A percentile compares a stretch with the other conserved stretches of the same genome.
Conservation (phyloP, 306 rosid genomes). For the Urtica urens region DNA sequence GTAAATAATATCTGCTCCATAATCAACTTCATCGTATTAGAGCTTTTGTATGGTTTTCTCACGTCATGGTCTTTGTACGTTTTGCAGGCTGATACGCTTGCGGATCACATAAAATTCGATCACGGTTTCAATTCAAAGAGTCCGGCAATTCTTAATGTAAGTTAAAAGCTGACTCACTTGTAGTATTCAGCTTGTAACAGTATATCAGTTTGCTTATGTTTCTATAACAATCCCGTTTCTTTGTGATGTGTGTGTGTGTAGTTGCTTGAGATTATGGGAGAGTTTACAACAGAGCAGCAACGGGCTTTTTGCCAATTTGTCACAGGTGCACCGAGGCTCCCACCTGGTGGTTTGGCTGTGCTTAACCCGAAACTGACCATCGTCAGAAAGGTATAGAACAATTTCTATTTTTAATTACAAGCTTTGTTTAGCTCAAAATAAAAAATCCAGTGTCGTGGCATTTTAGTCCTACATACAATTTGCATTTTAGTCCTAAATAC, state of each 20-base stretch:
- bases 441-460: no score
- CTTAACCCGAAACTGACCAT: constrained; percentile 88
- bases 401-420: background rate
- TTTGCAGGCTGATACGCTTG: constrained; percentile 78
- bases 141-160: constrained; percentile 83
- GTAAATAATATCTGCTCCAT: constrained; percentile 23
- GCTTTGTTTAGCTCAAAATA: no score
- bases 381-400: constrained; percentile 73
- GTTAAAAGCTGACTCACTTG: constrained; percentile 3
- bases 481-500: no score
- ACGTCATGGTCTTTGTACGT: constrained; percentile 1
- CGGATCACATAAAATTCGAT: constrained; percentile 90
- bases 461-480: no score
- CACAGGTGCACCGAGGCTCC: constrained; percentile 94
- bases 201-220: constrained; percentile 1
- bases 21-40: background rate
- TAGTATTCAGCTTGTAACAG: background rate
- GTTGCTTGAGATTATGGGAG: constrained; percentile 95
- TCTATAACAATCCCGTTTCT: background rate
- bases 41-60: background rate
- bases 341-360: constrained; percentile 93
- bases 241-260: constrained; percentile 27
- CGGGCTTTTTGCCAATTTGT: constrained; percentile 95
- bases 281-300: constrained; percentile 84
- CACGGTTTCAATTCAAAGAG: constrained; percentile 98